These are phyloP conservation scores for Trametopsis cervina DNA, from an alignment of 768 basidiomycete genomes.

Conservation along the genomic window DNA sequence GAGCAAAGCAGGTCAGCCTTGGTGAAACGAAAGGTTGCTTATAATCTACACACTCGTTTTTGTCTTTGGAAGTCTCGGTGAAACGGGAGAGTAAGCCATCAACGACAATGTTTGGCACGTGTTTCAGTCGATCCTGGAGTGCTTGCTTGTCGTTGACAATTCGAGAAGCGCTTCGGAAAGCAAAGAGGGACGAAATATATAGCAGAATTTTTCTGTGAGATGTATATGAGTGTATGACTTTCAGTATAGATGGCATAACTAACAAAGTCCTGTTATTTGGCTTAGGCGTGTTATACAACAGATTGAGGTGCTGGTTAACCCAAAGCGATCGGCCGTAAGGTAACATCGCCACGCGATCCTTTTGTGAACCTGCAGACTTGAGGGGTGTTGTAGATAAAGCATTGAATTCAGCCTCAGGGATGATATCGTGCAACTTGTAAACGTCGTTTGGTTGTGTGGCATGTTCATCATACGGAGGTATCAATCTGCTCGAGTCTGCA, in stretches of 20 bases:
- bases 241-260: not conserved
- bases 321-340: constrained; percentile 60
- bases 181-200: constrained; percentile 80
- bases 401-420: constrained; percentile 78
- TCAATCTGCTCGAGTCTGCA: constrained; percentile 58
- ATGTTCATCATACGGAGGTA: constrained; percentile 65
- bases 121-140: constrained; percentile 48
- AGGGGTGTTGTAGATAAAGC: constrained; percentile 53
- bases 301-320: constrained; percentile 60
- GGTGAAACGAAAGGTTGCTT: not conserved
- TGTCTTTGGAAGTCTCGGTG: constrained; percentile 66
- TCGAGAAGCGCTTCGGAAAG: constrained; percentile 47
- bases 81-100: constrained; percentile 76
- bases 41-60: constrained; percentile 44
- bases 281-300: constrained; percentile 33
- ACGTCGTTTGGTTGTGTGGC: constrained; percentile 68
- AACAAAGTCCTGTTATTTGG: constrained; percentile 57
- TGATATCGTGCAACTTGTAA: constrained; percentile 68
- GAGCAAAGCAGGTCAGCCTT: not conserved
- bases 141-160: constrained; percentile 41
- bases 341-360: constrained; percentile 48
- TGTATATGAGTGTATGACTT: no score
- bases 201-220: constrained; percentile 60
- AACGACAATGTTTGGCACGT: constrained; percentile 55
- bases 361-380: constrained; percentile 39